Conservation (phyloP, 2,329 filamentous ascomycete species). For the Alternaria consortialis region DNA sequence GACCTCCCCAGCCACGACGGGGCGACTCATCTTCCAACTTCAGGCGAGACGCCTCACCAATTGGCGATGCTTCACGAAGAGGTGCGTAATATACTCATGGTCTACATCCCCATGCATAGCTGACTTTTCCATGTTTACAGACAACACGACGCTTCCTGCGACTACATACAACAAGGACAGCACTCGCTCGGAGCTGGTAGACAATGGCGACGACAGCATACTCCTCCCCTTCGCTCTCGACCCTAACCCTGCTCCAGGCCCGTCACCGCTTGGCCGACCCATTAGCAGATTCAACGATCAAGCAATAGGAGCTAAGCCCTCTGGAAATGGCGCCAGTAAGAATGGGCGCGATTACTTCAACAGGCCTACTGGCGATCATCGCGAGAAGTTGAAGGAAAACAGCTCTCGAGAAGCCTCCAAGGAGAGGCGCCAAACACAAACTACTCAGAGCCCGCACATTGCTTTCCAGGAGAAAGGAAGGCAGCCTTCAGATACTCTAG, state of each 20-base stretch:
- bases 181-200: slow-evolving; percentile 72
- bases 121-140: slow-evolving; percentile 45
- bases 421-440: slow-evolving; percentile 47
- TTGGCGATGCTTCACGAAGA: slow-evolving; percentile 44
- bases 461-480: slow-evolving; percentile 87
- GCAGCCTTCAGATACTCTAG: slow-evolving; percentile 68
- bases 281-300: slow-evolving; percentile 42
- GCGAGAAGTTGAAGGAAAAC: slow-evolving; percentile 54
- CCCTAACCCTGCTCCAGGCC: slow-evolving; percentile 56
- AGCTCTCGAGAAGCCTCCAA: slow-evolving; percentile 57
- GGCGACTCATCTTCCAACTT: slow-evolving; percentile 50
- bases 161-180: slow-evolving; percentile 78
- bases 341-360: slow-evolving; percentile 57
- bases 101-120: not conserved
- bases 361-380: slow-evolving; percentile 45
- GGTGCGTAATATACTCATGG: slow-evolving; percentile 34
- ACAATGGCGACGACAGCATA: slow-evolving; percentile 66
- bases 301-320: slow-evolving; percentile 26
- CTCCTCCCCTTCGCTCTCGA: slow-evolving; percentile 63
- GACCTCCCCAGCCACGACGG: slow-evolving; percentile 46
- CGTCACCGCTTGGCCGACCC: slow-evolving; percentile 49
- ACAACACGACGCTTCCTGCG: slow-evolving; percentile 75
- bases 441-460: slow-evolving; percentile 79
- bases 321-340: slow-evolving; percentile 37
- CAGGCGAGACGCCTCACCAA: slow-evolving; percentile 51